Evolutionary conservation across 1,139 yeast species (phyloP).

Genomic region (Zygosaccharomyces pseudobailii): DNA sequence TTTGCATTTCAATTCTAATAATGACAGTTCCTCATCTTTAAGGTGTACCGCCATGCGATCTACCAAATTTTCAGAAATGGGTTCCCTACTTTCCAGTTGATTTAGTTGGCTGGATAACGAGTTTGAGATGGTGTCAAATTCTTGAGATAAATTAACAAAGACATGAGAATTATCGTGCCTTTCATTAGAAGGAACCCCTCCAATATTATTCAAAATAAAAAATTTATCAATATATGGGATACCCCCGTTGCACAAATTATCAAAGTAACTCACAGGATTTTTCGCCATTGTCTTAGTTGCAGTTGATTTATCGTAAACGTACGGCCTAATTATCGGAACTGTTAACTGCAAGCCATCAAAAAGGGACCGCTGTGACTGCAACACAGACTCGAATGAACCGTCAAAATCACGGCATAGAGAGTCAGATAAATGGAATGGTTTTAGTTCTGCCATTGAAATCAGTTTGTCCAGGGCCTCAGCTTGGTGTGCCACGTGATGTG

Average conservation of each 20-base stretch:
- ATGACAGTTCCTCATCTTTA: constrained; percentile 36
- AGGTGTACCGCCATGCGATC: constrained; percentile 35
- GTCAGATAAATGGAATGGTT: constrained; percentile 23
- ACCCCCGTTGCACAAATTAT: constrained; percentile 22
- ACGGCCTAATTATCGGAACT: constrained; percentile 31
- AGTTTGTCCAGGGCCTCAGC: constrained; percentile 26
- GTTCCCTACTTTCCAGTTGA: constrained; percentile 13
- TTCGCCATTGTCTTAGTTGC: constrained; percentile 18
- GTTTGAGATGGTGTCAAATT: constrained; percentile 52
- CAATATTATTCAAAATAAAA: constrained; percentile 70
- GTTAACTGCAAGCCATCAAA: constrained; percentile 8
- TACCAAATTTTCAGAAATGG: constrained; percentile 16
- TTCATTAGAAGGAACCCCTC: constrained; percentile 88
- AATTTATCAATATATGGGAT: constrained; percentile 70
- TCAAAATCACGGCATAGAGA: constrained; percentile 14
- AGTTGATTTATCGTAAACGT: constrained; percentile 21
- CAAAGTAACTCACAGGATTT: constrained; percentile 21
- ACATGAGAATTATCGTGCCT: constrained; percentile 82
- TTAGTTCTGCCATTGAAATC: constrained; percentile 21
- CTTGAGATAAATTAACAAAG: constrained; percentile 79
- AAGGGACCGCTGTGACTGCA: constrained; percentile 14
- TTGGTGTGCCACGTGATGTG: constrained; percentile 17
- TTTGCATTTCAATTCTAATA: constrained; percentile 14
- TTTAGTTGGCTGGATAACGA: constrained; percentile 13
- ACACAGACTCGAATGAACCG: constrained; percentile 18